A percentile compares a stretch with the other conserved stretches of the same genome.
These are phyloP conservation scores for Oemleria cerasiformis DNA, from an alignment of 306 rosid species.

Conservation along the genomic window DNA sequence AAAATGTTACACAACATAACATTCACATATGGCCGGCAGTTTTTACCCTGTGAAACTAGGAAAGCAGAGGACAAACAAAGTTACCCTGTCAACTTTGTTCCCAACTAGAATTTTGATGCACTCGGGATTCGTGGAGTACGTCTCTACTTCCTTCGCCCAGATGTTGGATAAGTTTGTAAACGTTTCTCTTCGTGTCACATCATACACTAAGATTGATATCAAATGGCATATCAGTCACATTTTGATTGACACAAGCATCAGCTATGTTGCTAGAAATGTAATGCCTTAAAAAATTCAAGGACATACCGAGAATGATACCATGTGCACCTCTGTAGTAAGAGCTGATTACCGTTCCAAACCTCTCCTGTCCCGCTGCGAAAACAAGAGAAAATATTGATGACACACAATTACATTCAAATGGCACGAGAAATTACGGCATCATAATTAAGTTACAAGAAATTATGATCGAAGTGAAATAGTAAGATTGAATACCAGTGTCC, in stretches of 20 bases:
- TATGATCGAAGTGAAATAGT: neutral
- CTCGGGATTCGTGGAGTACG: conserved; percentile 55
- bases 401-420: too few species aligned
- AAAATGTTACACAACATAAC: neutral
- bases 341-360: conserved; percentile 85
- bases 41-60: neutral
- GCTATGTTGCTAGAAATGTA: neutral
- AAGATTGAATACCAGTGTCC: conserved; percentile 74
- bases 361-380: conserved; percentile 92
- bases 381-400: neutral
- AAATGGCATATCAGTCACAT: conserved; percentile 14
- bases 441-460: neutral
- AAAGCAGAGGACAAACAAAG: conserved; percentile 7
- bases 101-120: conserved; percentile 84
- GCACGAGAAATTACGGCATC: too few species aligned
- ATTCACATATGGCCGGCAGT: neutral
- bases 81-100: conserved; percentile 88
- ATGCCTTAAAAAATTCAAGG: neutral
- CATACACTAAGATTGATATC: conserved; percentile 57
- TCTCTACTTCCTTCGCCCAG: conserved; percentile 90
- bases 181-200: conserved; percentile 81
- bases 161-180: conserved; percentile 61
- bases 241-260: neutral
- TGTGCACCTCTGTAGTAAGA: conserved; percentile 97
- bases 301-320: conserved; percentile 89